Evolutionary conservation across 176 grass and related monocot genomes (phyloP).

Genomic region (Rhynchospora tenuis): DNA sequence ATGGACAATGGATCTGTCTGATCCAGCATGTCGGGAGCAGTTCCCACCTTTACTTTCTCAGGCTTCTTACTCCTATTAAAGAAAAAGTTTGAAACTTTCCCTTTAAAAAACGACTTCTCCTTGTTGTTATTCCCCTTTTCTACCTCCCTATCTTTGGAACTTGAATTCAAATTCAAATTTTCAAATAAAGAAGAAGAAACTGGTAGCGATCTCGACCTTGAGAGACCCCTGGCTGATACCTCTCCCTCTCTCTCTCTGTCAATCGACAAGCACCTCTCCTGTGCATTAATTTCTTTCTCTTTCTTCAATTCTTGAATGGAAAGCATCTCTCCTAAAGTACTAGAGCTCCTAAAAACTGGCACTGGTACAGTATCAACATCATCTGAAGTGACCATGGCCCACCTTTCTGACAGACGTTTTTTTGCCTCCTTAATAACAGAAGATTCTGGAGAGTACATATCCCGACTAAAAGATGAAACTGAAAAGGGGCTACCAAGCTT

Average conservation of each 20-base stretch:
- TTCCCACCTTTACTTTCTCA: slow-evolving; percentile 40
- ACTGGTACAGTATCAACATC: slow-evolving; percentile 43
- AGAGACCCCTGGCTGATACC: slow-evolving; percentile 37
- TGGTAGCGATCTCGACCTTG: slow-evolving; percentile 77
- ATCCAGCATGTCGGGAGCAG: background rate
- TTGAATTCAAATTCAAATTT: slow-evolving; percentile 37
- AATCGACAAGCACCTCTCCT: slow-evolving; percentile 29
- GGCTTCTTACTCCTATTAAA: slow-evolving; percentile 57
- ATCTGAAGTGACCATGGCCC: slow-evolving; percentile 57
- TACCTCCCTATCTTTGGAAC: slow-evolving; percentile 39
- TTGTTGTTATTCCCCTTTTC: slow-evolving; percentile 24
- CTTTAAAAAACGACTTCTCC: slow-evolving; percentile 67
- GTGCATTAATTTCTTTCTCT: slow-evolving; percentile 42
- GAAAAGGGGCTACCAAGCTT: slow-evolving; percentile 58
- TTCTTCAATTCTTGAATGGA: slow-evolving; percentile 52
- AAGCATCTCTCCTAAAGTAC: slow-evolving; percentile 95
- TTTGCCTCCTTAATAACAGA: slow-evolving; percentile 81
- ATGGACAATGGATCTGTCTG: background rate
- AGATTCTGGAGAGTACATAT: slow-evolving; percentile 61
- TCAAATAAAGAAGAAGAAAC: slow-evolving; percentile 57
- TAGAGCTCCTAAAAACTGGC: slow-evolving; percentile 60
- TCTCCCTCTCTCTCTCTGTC: slow-evolving; percentile 27
- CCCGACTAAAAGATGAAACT: slow-evolving; percentile 47
- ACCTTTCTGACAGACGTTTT: slow-evolving; percentile 84
- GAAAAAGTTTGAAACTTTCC: slow-evolving; percentile 85